These are phyloP conservation scores for Penicillium sp. DNA, from an alignment of 2,329 filamentous ascomycete genomes.

Conservation along the genomic window DNA sequence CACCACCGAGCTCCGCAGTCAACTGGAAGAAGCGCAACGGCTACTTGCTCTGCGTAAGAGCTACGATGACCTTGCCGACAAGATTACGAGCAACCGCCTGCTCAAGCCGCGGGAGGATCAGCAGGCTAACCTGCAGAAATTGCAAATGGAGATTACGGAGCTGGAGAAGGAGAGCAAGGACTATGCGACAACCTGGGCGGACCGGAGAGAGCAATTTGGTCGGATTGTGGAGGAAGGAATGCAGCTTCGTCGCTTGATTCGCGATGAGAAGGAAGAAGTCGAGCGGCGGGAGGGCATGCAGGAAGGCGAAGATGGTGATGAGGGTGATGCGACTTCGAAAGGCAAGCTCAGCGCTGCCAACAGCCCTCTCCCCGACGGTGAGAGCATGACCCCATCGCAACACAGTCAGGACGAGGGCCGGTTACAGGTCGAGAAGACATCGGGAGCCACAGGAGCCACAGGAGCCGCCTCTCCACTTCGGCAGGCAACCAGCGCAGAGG, in stretches of 20 bases:
- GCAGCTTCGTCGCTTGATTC: slow-evolving; percentile 78
- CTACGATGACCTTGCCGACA: slow-evolving; percentile 85
- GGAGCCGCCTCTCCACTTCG: slow-evolving; percentile 43
- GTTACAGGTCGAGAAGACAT: slow-evolving; percentile 37
- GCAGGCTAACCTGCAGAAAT: slow-evolving; percentile 71
- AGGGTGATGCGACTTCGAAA: slow-evolving; percentile 53
- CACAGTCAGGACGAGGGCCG: slow-evolving; percentile 37
- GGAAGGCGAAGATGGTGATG: slow-evolving; percentile 61
- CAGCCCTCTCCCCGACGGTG: slow-evolving; percentile 54
- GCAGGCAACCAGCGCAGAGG: slow-evolving; percentile 38
- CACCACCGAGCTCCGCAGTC: slow-evolving; percentile 70
- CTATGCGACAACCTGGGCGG: slow-evolving; percentile 80
- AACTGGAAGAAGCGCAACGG: slow-evolving; percentile 74
- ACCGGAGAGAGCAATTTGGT: slow-evolving; percentile 82
- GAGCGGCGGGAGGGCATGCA: slow-evolving; percentile 82
- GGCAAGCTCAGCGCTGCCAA: slow-evolving; percentile 52
- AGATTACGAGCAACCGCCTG: slow-evolving; percentile 78
- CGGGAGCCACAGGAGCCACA: slow-evolving; percentile 27
- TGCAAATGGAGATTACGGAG: slow-evolving; percentile 85
- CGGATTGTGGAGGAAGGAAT: slow-evolving; percentile 90
- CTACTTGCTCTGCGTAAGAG: slow-evolving; percentile 76
- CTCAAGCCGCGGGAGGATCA: slow-evolving; percentile 85
- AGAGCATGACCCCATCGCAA: slow-evolving; percentile 43
- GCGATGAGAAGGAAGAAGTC: slow-evolving; percentile 93
- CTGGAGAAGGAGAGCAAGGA: slow-evolving; percentile 80